A percentile compares a stretch with the other conserved stretches of the same genome.
phyloP scores from a whole-genome alignment of 345 rosid species.

The Fremontodendron californicum region DNA sequence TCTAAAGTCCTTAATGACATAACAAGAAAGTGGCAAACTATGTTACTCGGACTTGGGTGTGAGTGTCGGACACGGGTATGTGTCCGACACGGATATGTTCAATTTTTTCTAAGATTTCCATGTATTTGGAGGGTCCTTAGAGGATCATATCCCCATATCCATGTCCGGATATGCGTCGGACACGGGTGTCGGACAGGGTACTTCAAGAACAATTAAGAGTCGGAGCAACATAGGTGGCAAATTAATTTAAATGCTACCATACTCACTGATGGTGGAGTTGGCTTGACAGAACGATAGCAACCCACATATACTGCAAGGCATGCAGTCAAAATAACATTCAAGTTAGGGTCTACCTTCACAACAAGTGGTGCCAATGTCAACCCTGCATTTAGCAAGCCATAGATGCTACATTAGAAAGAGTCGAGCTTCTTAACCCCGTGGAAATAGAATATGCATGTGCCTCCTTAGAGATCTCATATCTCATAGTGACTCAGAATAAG shows the following conservation, averaged over 20 bases:
- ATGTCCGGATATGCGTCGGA: too few species aligned
- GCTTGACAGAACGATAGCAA: slow-evolving; percentile 96
- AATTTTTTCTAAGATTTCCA: too few species aligned
- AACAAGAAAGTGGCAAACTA: not conserved
- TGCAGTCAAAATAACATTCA: slow-evolving; percentile 85
- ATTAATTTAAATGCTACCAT: not conserved
- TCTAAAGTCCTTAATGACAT: not conserved
- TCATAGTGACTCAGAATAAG: not conserved
- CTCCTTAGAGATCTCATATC: not conserved
- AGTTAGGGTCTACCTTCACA: slow-evolving; percentile 80
- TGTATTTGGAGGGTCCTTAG: too few species aligned
- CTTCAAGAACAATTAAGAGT: too few species aligned
- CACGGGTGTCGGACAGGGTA: too few species aligned
- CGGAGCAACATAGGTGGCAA: too few species aligned
- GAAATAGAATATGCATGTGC: too few species aligned
- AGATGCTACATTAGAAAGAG: not conserved
- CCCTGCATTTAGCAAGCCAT: slow-evolving; percentile 47
- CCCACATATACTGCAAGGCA: slow-evolving; percentile 91
- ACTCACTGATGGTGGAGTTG: slow-evolving; percentile 60
- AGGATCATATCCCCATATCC: too few species aligned
- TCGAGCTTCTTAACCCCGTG: not conserved
- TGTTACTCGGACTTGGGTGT: too few species aligned
- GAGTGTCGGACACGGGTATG: too few species aligned
- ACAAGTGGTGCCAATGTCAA: slow-evolving; percentile 87
- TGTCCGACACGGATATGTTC: too few species aligned